Evolutionary conservation across 352 stramenopile species (phyloP).

Genomic region (Stephanocyclus meneghinianus): DNA sequence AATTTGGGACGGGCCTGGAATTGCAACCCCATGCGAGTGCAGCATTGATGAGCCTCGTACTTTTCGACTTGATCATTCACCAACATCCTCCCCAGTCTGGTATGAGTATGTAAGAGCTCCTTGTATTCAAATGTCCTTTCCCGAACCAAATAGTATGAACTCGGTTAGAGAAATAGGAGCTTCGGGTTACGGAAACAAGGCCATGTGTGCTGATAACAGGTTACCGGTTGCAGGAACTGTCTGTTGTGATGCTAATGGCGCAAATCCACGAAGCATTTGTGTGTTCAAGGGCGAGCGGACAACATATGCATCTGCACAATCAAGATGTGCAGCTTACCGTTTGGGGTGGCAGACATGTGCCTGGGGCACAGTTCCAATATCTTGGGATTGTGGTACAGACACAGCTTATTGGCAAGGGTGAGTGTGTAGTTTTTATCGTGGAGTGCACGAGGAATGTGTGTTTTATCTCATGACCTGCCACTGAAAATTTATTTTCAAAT

Average conservation of each 20-base stretch:
- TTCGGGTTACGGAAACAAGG: conserved; percentile 43
- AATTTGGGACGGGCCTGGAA: conserved; percentile 23
- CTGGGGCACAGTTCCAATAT: conserved; percentile 36
- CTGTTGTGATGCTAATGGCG: conserved; percentile 36
- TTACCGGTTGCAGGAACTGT: conserved; percentile 42
- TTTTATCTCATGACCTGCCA: not conserved
- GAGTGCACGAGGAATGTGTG: not conserved
- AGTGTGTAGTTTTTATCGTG: no score
- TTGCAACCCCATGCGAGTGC: conserved; percentile 42
- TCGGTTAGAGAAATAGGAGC: conserved; percentile 44
- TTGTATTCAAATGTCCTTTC: conserved; percentile 58
- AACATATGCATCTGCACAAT: conserved; percentile 31
- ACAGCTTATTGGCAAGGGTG: conserved; percentile 17
- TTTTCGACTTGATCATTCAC: conserved; percentile 46
- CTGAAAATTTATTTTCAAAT: not conserved
- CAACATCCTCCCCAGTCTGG: conserved; percentile 48
- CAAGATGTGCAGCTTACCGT: conserved; percentile 35
- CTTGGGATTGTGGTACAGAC: conserved; percentile 46
- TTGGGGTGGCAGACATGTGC: conserved; percentile 32
- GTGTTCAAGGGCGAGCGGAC: conserved; percentile 48
- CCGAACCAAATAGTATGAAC: conserved; percentile 37
- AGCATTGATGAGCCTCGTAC: conserved; percentile 49
- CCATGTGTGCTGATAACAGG: conserved; percentile 45
- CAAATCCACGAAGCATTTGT: conserved; percentile 42
- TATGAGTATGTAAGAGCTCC: conserved; percentile 58